phyloP scores from a whole-genome alignment of 331 rosid genomes.

The Ulmus americana region DNA sequence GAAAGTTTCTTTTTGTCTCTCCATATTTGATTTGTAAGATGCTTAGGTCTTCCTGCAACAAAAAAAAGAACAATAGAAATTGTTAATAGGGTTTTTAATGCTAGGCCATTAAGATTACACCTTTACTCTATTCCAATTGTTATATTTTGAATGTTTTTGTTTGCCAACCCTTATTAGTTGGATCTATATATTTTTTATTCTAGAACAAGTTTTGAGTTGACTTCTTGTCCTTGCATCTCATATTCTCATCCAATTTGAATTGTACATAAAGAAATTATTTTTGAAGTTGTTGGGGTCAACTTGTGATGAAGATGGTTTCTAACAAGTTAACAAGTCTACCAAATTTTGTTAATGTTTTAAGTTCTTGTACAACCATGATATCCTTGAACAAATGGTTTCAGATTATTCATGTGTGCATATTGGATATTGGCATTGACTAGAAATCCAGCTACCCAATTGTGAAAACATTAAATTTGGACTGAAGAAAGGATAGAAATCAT shows the following conservation, averaged over 20 bases:
- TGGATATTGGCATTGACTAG: constrained; percentile 29
- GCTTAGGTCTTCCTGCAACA: too few species aligned
- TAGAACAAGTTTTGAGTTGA: constrained; percentile 8
- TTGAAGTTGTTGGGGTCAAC: not conserved
- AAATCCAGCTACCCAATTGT: constrained; percentile 19
- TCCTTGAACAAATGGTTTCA: constrained; percentile 3
- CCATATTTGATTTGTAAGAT: too few species aligned
- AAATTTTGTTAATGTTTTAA: not conserved
- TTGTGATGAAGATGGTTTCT: not conserved
- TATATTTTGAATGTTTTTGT: constrained; percentile 5
- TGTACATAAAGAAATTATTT: not conserved
- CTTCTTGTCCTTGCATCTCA: not conserved
- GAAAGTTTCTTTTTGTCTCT: not conserved
- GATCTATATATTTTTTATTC: not conserved
- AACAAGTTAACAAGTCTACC: constrained; percentile 17
- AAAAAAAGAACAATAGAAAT: not conserved
- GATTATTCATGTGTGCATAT: constrained; percentile 20
- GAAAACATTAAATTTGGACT: constrained; percentile 62
- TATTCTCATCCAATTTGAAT: not conserved
- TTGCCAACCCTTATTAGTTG: constrained; percentile 14
- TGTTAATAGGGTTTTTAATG: not conserved
- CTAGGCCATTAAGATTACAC: not conserved
- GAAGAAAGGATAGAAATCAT: constrained; percentile 76
- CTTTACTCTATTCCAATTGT: not conserved
- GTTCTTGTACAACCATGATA: constrained; percentile 1